Evolutionary conservation across 345 rosid genomes (phyloP).

Genomic region (Cardiospermum halicacabum): DNA sequence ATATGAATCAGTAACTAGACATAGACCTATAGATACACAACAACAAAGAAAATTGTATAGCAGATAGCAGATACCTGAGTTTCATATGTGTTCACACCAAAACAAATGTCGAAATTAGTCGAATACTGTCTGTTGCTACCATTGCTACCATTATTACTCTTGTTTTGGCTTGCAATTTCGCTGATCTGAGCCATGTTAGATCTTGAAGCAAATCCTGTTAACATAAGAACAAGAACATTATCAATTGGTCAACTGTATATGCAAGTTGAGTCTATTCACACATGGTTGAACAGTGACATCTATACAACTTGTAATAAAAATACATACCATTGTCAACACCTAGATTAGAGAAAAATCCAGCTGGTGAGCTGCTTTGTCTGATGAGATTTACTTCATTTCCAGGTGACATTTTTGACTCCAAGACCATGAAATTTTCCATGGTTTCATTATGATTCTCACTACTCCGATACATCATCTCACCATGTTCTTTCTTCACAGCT

Average conservation of each 20-base stretch:
- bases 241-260: conserved; percentile 9
- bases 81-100: conserved; percentile 22
- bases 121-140: conserved; percentile 26
- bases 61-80: conserved; percentile 29
- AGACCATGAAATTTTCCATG: conserved; percentile 16
- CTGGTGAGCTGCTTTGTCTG: conserved; percentile 52
- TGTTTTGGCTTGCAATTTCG: conserved; percentile 34
- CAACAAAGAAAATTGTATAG: not conserved
- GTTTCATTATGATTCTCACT: not conserved
- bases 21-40: not conserved
- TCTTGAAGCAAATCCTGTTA: conserved; percentile 32
- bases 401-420: conserved; percentile 21
- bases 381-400: conserved; percentile 35
- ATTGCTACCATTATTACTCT: conserved; percentile 14
- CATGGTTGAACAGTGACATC: not conserved
- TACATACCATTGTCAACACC: conserved; percentile 41
- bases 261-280: conserved; percentile 11
- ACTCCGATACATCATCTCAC: too few species aligned
- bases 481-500: conserved; percentile 34
- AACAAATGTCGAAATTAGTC: conserved; percentile 25
- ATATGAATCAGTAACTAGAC: conserved; percentile 14
- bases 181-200: conserved; percentile 31
- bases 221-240: not conserved
- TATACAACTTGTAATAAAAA: not conserved
- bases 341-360: conserved; percentile 42